These are phyloP conservation scores for Ophiostoma pallidulum DNA, from an alignment of 2,329 filamentous ascomycete species.

Conservation along the genomic window DNA sequence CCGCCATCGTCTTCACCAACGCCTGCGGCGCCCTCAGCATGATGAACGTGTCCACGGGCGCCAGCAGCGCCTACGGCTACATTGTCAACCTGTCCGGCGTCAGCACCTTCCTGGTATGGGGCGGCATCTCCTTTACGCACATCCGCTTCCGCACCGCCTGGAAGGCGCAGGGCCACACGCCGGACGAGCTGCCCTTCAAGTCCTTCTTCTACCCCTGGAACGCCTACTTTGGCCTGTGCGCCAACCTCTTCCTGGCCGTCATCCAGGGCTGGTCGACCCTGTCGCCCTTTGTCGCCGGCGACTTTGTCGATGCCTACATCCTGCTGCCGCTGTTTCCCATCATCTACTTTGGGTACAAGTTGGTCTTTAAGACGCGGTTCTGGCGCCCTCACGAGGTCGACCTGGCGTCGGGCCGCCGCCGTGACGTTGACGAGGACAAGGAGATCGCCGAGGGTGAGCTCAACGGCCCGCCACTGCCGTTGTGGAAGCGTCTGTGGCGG, in stretches of 20 bases:
- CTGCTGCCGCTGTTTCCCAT: slow-evolving; percentile 49
- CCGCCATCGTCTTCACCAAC: slow-evolving; percentile 59
- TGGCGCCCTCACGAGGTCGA: slow-evolving; percentile 45
- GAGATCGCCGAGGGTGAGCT: slow-evolving; percentile 23
- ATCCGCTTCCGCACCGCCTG: slow-evolving; percentile 61
- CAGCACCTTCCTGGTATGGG: slow-evolving; percentile 65
- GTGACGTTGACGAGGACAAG: slow-evolving; percentile 41
- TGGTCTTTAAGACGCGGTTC: slow-evolving; percentile 42
- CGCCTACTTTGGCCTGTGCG: slow-evolving; percentile 48
- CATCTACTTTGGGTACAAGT: slow-evolving; percentile 47
- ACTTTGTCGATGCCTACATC: slow-evolving; percentile 57
- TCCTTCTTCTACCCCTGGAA: slow-evolving; percentile 47
- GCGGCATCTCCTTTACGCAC: slow-evolving; percentile 58
- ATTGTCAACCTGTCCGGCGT: slow-evolving; percentile 63
- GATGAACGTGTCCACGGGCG: slow-evolving; percentile 63
- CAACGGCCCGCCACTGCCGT: slow-evolving; percentile 19
- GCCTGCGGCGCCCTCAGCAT: slow-evolving; percentile 61
- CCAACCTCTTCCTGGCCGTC: slow-evolving; percentile 50
- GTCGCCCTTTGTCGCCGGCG: slow-evolving; percentile 45
- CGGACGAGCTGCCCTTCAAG: slow-evolving; percentile 46
- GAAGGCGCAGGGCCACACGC: slow-evolving; percentile 45
- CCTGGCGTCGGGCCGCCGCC: slow-evolving; percentile 44
- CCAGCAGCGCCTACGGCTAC: slow-evolving; percentile 55
- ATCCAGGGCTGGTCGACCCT: slow-evolving; percentile 54
- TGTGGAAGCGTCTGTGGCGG: slow-evolving; percentile 36